Conservation (phyloP, 129 eudicot species). For the Rutidosis leptorrhynchoides region DNA sequence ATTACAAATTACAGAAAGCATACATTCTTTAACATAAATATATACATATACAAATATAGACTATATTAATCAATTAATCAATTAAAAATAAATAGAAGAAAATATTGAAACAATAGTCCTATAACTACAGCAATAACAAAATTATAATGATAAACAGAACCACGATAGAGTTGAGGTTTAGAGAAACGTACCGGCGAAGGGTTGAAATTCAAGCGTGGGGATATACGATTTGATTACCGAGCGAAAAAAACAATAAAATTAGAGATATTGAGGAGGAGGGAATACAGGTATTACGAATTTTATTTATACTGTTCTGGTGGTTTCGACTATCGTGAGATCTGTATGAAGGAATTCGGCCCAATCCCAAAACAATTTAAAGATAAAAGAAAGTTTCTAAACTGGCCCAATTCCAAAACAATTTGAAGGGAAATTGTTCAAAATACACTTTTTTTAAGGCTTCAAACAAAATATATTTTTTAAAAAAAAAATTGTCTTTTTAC, state of each 20-base stretch:
- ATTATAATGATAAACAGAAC: neutral
- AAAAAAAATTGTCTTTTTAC: too few relatives aligned
- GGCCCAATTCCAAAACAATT: too few relatives aligned
- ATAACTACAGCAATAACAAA: neutral
- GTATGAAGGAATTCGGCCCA: neutral
- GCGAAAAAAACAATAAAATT: neutral
- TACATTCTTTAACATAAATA: too few relatives aligned
- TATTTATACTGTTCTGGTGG: neutral
- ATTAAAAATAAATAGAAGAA: too few relatives aligned
- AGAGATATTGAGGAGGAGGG: neutral
- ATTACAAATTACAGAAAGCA: neutral
- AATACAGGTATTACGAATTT: neutral
- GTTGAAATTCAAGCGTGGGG: neutral
- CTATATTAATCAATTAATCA: too few relatives aligned
- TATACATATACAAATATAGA: too few relatives aligned
- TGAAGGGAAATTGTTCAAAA: too few relatives aligned
- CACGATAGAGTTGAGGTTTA: neutral
- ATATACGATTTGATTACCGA: neutral
- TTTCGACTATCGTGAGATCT: neutral
- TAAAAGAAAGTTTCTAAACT: too few relatives aligned
- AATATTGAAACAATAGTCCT: too few relatives aligned
- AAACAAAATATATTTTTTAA: too few relatives aligned
- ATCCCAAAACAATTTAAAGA: too few relatives aligned
- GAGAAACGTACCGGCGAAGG: neutral
- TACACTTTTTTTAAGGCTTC: too few relatives aligned